Base-by-base conservation (phyloP, 495 filamentous ascomycete species). In the Xylaria flabelliformis region DNA sequence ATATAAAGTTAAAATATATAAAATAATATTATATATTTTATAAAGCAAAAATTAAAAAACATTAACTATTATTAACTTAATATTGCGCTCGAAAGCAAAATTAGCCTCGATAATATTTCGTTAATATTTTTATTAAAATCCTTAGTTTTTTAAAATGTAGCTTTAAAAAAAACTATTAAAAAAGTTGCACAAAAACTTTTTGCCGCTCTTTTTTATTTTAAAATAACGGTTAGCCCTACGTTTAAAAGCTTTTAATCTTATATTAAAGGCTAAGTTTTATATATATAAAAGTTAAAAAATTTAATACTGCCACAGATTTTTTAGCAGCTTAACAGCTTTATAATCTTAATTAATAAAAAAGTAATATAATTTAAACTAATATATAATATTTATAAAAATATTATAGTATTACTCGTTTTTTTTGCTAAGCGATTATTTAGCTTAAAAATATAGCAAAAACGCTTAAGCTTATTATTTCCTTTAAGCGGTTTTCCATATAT, bases 151-250 rank as follows among this genome's bases (percentile, higher is more conserved):
- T 39, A 34, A 24, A 50, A 68, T 58, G 58, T 39, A 21, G n/a
- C 15, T 10, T 56, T 68, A 34, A 29, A 34, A 42, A 29, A 68
- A 21, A 58, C 53, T 39, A 56, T 68, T 46, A 50, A 55, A 39
- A 50, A 68, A 50, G 51, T 68, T 50, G 65, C 65, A 26, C 53
- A 68, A 58, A 56, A 50, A 19, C 50, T 68, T 42, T 58, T 58
- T 17, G 48, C 65, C 46, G 64, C 64, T 67, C 50, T 67, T 17
- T 67, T 67, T 53, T 67, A 67, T 44, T 67, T 67, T 67, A 32
- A 67, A 53, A 32, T 67, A 29, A 67, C 64, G 7, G 32, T 44
- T 24, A 42, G 51, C 34, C 64, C 50, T 32, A 51, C 64, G 44
- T 44, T 24, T 15, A 44, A 21, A 32, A 44, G 34, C 64, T 67